Evolutionary conservation across 1,284 basidiomycete species (phyloP).

Genomic region (Trichosporon asahii): DNA sequence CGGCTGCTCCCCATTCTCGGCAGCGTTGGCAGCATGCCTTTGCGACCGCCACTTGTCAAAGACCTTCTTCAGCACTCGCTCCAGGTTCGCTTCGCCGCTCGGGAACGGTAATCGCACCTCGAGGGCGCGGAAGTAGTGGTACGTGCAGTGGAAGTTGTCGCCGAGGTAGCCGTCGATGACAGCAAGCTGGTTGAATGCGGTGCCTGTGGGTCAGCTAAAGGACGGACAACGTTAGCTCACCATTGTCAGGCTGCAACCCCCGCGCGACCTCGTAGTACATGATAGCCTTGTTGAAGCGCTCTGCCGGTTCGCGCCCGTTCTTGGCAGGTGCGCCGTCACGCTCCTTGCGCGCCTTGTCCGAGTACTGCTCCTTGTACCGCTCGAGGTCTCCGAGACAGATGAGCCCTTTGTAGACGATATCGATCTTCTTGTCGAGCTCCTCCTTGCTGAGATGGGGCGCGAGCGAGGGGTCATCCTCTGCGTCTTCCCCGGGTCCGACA

Average conservation of each 20-base stretch:
- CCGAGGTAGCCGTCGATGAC: constrained; percentile 80
- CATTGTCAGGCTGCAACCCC: constrained; percentile 67
- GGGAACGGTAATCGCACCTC: constrained; percentile 83
- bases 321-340: constrained; percentile 20
- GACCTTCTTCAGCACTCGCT: constrained; percentile 64
- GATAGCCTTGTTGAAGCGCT: constrained; percentile 64
- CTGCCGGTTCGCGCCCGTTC: constrained; percentile 5
- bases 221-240: constrained; percentile 33
- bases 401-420: constrained; percentile 78
- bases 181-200: constrained; percentile 91
- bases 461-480: constrained; percentile 13
- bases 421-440: constrained; percentile 62
- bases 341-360: constrained; percentile 32
- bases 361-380: constrained; percentile 84
- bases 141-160: constrained; percentile 74
- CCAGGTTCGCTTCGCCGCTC: constrained; percentile 80
- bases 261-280: constrained; percentile 81
- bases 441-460: constrained; percentile 54
- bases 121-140: constrained; percentile 87
- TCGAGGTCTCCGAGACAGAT: constrained; percentile 92
- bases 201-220: constrained; percentile 57
- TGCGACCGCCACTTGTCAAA: constrained; percentile 56
- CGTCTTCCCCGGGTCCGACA: constrained; percentile 36
- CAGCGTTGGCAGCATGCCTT: constrained; percentile 25
- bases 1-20: constrained; percentile 28